Conservation (phyloP, 31 red algal genomes). For the Odonthalia washingtoniensis region DNA sequence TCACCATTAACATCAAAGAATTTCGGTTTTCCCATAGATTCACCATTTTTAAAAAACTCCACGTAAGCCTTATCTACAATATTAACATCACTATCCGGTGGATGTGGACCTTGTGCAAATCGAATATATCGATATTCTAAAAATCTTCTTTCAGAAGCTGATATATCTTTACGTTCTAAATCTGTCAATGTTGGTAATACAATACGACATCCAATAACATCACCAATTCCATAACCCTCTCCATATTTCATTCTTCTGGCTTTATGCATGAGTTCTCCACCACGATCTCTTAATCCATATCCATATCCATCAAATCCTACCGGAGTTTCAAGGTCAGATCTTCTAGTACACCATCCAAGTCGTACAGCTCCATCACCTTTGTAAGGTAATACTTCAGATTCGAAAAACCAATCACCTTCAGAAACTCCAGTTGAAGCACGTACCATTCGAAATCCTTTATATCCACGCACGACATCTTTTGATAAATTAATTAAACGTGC, state of each 20-base stretch:
- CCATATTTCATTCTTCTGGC: slow-evolving; percentile 36
- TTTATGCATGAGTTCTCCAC: slow-evolving; percentile 67
- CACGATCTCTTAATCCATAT: slow-evolving; percentile 69
- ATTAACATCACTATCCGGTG: slow-evolving; percentile 51
- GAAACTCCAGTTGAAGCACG: slow-evolving; percentile 67
- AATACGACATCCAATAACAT: slow-evolving; percentile 76
- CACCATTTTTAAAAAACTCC: slow-evolving; percentile 75
- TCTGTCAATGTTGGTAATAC: slow-evolving; percentile 35
- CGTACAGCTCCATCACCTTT: slow-evolving; percentile 58
- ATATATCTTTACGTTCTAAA: slow-evolving; percentile 32
- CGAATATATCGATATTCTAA: slow-evolving; percentile 46
- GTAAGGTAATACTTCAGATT: slow-evolving; percentile 45
- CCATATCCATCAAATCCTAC: slow-evolving; percentile 73
- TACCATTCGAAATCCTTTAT: slow-evolving; percentile 73
- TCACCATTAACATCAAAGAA: slow-evolving; percentile 21
- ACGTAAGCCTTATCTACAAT: slow-evolving; percentile 40
- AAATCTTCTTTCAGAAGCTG: slow-evolving; percentile 26
- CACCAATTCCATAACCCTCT: slow-evolving; percentile 53
- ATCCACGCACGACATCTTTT: slow-evolving; percentile 30
- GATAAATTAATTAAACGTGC: slow-evolving; percentile 22
- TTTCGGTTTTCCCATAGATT: slow-evolving; percentile 40
- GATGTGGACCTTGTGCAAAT: slow-evolving; percentile 44
- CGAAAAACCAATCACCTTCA: slow-evolving; percentile 84
- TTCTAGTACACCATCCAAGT: slow-evolving; percentile 71
- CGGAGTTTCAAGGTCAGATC: slow-evolving; percentile 74